These are phyloP conservation scores for Pelargonium cotyledonis DNA, from an alignment of 441 rosid species.

Conservation along the genomic window DNA sequence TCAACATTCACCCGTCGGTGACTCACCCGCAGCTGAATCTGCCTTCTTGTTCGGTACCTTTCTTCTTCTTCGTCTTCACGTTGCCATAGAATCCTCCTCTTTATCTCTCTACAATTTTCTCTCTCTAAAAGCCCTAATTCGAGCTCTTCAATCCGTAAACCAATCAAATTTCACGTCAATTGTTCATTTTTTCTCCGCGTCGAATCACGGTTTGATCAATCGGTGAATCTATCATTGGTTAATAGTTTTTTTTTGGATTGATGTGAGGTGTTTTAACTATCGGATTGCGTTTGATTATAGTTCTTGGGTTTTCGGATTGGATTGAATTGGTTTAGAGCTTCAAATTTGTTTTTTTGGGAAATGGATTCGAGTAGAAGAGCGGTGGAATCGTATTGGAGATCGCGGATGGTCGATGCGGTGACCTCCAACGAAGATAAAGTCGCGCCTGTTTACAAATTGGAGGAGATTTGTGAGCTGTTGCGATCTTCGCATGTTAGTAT, in stretches of 20 bases:
- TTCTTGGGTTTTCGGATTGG: constrained; percentile 1
- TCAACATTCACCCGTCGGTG: neutral
- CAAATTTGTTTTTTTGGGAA: neutral
- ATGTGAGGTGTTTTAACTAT: neutral
- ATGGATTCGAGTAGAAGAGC: constrained; percentile 99
- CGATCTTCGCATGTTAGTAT: constrained; percentile 73
- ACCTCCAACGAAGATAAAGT: constrained; percentile 90
- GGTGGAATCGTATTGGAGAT: constrained; percentile 97
- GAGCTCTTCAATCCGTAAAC: neutral
- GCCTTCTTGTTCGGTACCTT: constrained; percentile 3
- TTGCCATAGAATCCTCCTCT: neutral
- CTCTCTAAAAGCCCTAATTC: neutral
- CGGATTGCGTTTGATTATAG: neutral
- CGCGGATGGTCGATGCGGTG: constrained; percentile 82
- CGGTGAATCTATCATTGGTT: neutral
- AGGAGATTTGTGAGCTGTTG: constrained; percentile 85
- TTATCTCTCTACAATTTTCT: neutral
- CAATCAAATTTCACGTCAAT: neutral
- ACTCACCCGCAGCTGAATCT: constrained; percentile 2
- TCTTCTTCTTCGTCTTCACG: neutral
- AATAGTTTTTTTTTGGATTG: neutral
- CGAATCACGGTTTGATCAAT: neutral
- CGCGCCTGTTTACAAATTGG: constrained; percentile 85
- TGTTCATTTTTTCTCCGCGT: neutral
- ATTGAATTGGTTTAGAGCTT: too few relatives aligned